Evolutionary conservation across 2,329 filamentous ascomycete species (phyloP).

Genomic region (Pestalotiopsis sp.): DNA sequence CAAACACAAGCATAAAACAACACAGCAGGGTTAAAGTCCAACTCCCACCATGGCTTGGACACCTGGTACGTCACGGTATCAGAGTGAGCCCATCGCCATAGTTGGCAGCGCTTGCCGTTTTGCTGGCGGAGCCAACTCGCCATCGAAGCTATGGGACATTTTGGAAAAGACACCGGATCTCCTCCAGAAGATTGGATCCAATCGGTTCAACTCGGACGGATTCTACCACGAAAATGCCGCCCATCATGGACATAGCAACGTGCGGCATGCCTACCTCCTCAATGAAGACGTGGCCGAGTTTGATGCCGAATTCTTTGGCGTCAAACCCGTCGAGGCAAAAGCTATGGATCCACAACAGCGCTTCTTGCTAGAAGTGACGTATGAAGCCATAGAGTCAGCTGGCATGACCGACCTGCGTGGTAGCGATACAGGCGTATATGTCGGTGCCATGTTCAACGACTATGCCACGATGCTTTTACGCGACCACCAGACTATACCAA

Average conservation of each 20-base stretch:
- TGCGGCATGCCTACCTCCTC: slow-evolving; percentile 24
- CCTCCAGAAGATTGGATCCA: slow-evolving; percentile 1
- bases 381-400: slow-evolving; percentile 38
- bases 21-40: not conserved
- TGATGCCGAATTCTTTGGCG: slow-evolving; percentile 45
- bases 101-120: slow-evolving; percentile 18
- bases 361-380: slow-evolving; percentile 39
- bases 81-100: slow-evolving; percentile 17
- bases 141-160: slow-evolving; percentile 15
- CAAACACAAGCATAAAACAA: not conserved
- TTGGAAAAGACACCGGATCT: slow-evolving; percentile 12
- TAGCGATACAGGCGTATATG: slow-evolving; percentile 22
- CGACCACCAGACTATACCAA: not conserved
- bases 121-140: slow-evolving; percentile 13
- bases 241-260: slow-evolving; percentile 27
- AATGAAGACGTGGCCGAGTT: slow-evolving; percentile 28
- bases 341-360: slow-evolving; percentile 44
- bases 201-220: slow-evolving; percentile 15
- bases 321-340: slow-evolving; percentile 35
- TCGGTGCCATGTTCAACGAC: slow-evolving; percentile 28
- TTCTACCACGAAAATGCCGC: slow-evolving; percentile 20
- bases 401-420: slow-evolving; percentile 14
- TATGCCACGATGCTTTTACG: slow-evolving; percentile 12
- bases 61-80: not conserved
- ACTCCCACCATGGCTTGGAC: not conserved